These are phyloP conservation scores for Penicillium herquei DNA, from an alignment of 495 filamentous ascomycete genomes.

Conservation along the genomic window DNA sequence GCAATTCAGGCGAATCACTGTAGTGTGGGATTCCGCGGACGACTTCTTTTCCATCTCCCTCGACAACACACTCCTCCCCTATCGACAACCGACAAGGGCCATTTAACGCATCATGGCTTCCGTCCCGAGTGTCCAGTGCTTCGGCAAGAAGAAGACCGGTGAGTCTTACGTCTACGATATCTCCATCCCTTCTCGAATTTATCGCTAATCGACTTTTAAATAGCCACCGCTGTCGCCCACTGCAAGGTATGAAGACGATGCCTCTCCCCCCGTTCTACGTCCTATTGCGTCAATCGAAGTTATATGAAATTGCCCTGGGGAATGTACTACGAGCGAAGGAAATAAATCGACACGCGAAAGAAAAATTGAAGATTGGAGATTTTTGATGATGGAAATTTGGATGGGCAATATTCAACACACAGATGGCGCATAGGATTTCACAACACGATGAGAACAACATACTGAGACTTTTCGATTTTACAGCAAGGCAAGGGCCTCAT, in stretches of 20 bases:
- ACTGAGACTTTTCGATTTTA: slow-evolving; percentile 37
- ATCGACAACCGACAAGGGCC: slow-evolving; percentile 47
- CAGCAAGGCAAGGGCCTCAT: slow-evolving; percentile 90
- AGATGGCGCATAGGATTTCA: slow-evolving; percentile 12
- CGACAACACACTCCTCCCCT: slow-evolving; percentile 45
- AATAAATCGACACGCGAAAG: slow-evolving; percentile 2
- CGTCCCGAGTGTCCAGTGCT: slow-evolving; percentile 86
- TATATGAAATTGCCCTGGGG: slow-evolving; percentile 4
- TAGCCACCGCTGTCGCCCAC: slow-evolving; percentile 84
- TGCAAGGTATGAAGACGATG: slow-evolving; percentile 72
- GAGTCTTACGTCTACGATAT: slow-evolving; percentile 24
- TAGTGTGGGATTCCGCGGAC: slow-evolving; percentile 30
- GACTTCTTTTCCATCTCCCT: slow-evolving; percentile 32
- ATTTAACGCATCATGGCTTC: slow-evolving; percentile 66
- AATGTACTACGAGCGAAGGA: neutral
- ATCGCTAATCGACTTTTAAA: slow-evolving; percentile 34
- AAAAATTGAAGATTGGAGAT: neutral
- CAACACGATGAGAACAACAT: slow-evolving; percentile 18
- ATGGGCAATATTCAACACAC: slow-evolving; percentile 9
- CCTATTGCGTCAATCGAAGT: slow-evolving; percentile 19
- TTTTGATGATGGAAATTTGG: slow-evolving; percentile 7
- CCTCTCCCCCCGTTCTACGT: slow-evolving; percentile 14
- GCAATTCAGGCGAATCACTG: slow-evolving; percentile 30
- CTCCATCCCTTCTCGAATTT: neutral
- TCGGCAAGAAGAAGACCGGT: slow-evolving; percentile 91